Base-by-base conservation (phyloP, 306 rosid species). In the Ziziphus jujuba region DNA sequence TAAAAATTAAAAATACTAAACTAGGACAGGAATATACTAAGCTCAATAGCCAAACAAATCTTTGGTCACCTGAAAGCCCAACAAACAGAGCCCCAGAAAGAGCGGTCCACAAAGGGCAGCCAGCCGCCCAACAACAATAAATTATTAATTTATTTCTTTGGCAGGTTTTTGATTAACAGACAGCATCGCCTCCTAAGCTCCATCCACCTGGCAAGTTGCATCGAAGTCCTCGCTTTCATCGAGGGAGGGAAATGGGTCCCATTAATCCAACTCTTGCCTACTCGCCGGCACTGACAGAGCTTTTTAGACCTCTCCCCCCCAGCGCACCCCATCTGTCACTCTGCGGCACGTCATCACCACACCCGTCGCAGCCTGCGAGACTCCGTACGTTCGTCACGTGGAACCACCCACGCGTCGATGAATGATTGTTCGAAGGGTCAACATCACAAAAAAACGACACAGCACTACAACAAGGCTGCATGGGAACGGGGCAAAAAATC, bases 281-380 rank as follows among this genome's bases (percentile, higher is more conserved):
- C 63, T 23, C 65, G 65, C 70, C 47, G 48, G 25, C n/a, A n/a
- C n/a, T n/a, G n/a, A 9, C 12, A 6, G 45, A 40, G 20, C 20
- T 38, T 15, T 28, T 34, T 17, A 15, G 43, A 36, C 43, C 43
- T n/a, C n/a, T n/a, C n/a, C n/a, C n/a, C n/a, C n/a, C n/a, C n/a
- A n/a, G n/a, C n/a, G n/a, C n/a, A n/a, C n/a, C n/a, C 10, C 23
- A 23, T 23, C 15, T 63, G 61, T 75, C 71, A 8, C 4, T 0
- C n/a, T 54, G 33, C 2, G 22, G 13, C 64, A 67, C 73, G 73
- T 74, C 73, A 74, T 47, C 67, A 22, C 70, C 61, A 35, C 62
- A 13, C 75, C 52, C 40, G 61, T 36, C 67, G 52, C 67, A 10
- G 16, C 13, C 35, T 9, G 23, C 3, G 7, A 23, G 38, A 19